Evolutionary conservation across 1,139 yeast species (phyloP), one percentile per base, ranked within the genome.

Genomic region (Spencermartinsiella ligniputridi): DNA sequence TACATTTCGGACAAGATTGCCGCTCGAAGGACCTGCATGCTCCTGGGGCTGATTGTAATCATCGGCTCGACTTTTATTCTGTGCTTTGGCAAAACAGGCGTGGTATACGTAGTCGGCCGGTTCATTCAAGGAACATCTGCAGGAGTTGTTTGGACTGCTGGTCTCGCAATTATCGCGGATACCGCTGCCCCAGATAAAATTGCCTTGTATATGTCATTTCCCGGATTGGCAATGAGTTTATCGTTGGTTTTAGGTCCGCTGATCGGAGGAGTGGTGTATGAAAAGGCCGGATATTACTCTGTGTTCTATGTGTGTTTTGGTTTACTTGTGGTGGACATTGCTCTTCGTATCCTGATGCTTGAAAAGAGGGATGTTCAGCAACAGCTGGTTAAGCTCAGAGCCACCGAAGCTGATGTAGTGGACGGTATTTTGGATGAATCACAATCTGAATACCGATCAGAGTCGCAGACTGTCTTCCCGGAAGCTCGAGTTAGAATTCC

Each of bases 91-190:
- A 50, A 46, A 18, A 48, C 55, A 2, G 41, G 61, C 25, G 56
- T 56, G 37, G 44, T 62, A 37, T 64, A 61, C 44, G 52, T 60
- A 43, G 53, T 60, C 35, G 69, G 68, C 25, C 56, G 70, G 22
- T 46, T 62, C 13, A 38, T 66, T 18, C 68, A 65, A 41, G 69
- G 70, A 2, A 30, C 62, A 2, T 57, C 68, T 22, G 66, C 62
- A n/a, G 64, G 64, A n/a, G 53, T 63, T 3, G 67, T 64, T 4
- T 66, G 70, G 70, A 57, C 63, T 0, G 67, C 63, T n/a, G 70
- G 70, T 3, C 48, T 66, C 39, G 68, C 70, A 3, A 57, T 66
- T 18, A 44, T 66, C 13, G 58, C 63, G 8, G 70, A 66, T 44
- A 52, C 57, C 1, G 61, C 58, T 2, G 52, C 54, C 3, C 50